A percentile compares a stretch with the other conserved stretches of the same genome.
Evolutionary conservation across 495 filamentous ascomycete species (phyloP).

Genomic region (Amphirosellinia nigrospora): DNA sequence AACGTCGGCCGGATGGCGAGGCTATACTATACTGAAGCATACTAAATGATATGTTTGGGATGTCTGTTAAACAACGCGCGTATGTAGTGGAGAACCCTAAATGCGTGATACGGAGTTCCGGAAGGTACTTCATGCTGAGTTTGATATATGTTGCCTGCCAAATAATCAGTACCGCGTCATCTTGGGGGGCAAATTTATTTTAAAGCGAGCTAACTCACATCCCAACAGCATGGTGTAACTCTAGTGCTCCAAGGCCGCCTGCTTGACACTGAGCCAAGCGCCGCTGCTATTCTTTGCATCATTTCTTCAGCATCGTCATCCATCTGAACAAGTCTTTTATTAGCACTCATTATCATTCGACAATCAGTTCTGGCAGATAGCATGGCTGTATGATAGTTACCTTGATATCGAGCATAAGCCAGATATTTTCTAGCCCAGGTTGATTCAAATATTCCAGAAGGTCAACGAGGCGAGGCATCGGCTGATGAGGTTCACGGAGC

Average conservation of each 20-base stretch:
- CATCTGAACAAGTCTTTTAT: constrained; percentile 41
- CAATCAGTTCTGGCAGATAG: not conserved
- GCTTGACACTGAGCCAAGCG: constrained; percentile 60
- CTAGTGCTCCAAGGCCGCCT: constrained; percentile 69
- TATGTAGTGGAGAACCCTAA: constrained; percentile 75
- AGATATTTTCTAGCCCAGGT: constrained; percentile 66
- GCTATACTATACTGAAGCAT: constrained; percentile 70
- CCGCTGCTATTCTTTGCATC: constrained; percentile 66
- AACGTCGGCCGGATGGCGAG: constrained; percentile 64
- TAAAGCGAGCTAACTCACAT: constrained; percentile 50
- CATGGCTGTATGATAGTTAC: constrained; percentile 42
- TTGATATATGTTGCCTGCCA: constrained; percentile 65
- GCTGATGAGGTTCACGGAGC: constrained; percentile 66
- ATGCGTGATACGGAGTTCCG: constrained; percentile 69
- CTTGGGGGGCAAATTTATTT: not conserved
- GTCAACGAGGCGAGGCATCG: constrained; percentile 78
- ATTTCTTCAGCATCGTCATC: constrained; percentile 74
- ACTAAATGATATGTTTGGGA: constrained; percentile 74
- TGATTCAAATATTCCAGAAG: constrained; percentile 72
- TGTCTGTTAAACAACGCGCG: constrained; percentile 69
- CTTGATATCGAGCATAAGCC: constrained; percentile 91
- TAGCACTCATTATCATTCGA: not conserved
- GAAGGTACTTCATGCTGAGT: constrained; percentile 64
- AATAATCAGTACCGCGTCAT: not conserved
- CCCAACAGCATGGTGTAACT: constrained; percentile 82